Percentiles rank a stretch among this genome's conserved stretches.
These are phyloP conservation scores for Penicillium sp. DNA, from an alignment of 2,329 filamentous ascomycete species.

Conservation along the genomic window DNA sequence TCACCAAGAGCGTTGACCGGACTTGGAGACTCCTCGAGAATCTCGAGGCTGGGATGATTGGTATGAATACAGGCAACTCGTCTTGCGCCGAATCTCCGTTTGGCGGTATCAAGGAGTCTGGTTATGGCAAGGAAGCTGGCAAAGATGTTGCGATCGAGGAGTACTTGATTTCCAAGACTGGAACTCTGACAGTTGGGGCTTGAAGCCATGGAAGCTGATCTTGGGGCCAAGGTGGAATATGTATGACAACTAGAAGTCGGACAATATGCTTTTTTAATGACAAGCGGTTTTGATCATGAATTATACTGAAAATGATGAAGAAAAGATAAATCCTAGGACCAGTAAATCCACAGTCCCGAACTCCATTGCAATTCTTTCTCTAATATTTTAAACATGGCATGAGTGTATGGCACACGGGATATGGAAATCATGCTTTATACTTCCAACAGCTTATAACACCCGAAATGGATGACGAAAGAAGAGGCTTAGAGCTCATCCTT, in stretches of 20 bases:
- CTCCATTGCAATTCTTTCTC: constrained; percentile 20
- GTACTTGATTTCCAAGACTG: constrained; percentile 51
- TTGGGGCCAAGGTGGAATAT: background rate
- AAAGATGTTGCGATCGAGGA: constrained; percentile 62
- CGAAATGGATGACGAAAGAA: constrained; percentile 3
- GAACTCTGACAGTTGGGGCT: background rate
- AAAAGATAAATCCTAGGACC: background rate
- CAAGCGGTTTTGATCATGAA: background rate
- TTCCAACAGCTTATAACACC: constrained; percentile 4
- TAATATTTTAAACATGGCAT: constrained; percentile 14
- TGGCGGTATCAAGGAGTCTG: constrained; percentile 64
- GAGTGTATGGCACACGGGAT: constrained; percentile 19
- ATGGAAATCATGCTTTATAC: constrained; percentile 17
- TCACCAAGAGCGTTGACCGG: constrained; percentile 63
- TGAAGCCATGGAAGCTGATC: background rate
- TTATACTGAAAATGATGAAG: background rate
- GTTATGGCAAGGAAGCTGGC: constrained; percentile 63
- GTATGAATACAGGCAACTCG: constrained; percentile 53
- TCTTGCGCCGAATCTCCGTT: constrained; percentile 57
- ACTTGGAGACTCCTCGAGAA: constrained; percentile 59
- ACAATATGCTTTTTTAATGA: background rate
- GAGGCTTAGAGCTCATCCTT: constrained; percentile 35
- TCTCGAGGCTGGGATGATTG: constrained; percentile 65
- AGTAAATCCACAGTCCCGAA: background rate
- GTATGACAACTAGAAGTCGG: background rate